These are phyloP conservation scores for Sanguinoderma infundibulare DNA, from an alignment of 1,284 basidiomycete genomes.

Conservation along the genomic window DNA sequence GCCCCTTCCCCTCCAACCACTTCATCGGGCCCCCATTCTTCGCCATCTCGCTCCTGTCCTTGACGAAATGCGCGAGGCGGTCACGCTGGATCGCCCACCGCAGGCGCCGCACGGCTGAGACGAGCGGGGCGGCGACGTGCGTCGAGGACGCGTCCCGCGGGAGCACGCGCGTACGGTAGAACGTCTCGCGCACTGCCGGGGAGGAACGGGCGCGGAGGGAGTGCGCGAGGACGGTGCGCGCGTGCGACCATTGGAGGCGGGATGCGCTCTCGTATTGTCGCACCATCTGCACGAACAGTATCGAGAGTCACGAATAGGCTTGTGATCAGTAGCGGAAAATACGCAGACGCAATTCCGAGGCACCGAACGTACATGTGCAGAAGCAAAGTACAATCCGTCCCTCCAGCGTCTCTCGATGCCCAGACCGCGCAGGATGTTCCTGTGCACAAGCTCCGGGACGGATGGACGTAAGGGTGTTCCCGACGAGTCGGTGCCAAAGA, in stretches of 20 bases:
- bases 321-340: constrained; percentile 5
- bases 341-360: not conserved
- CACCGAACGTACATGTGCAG: constrained; percentile 60
- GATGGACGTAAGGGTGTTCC: constrained; percentile 65
- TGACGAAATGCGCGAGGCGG: constrained; percentile 54
- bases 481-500: constrained; percentile 58
- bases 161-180: constrained; percentile 51
- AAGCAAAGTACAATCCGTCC: constrained; percentile 65
- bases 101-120: constrained; percentile 57
- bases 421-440: constrained; percentile 69
- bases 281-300: constrained; percentile 47
- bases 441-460: constrained; percentile 63
- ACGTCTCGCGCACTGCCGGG: constrained; percentile 37
- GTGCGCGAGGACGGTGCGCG: constrained; percentile 49
- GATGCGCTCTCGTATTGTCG: constrained; percentile 60
- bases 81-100: constrained; percentile 66
- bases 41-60: constrained; percentile 37
- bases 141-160: constrained; percentile 54
- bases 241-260: constrained; percentile 51
- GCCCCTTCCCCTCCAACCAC: constrained; percentile 59
- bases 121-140: constrained; percentile 53
- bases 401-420: constrained; percentile 68
- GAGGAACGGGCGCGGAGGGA: constrained; percentile 48
- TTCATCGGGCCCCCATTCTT: constrained; percentile 43
- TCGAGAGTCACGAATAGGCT: constrained; percentile 1